Conservation (phyloP, 805 yeast species). For the Yarrowia yakushimensis region DNA sequence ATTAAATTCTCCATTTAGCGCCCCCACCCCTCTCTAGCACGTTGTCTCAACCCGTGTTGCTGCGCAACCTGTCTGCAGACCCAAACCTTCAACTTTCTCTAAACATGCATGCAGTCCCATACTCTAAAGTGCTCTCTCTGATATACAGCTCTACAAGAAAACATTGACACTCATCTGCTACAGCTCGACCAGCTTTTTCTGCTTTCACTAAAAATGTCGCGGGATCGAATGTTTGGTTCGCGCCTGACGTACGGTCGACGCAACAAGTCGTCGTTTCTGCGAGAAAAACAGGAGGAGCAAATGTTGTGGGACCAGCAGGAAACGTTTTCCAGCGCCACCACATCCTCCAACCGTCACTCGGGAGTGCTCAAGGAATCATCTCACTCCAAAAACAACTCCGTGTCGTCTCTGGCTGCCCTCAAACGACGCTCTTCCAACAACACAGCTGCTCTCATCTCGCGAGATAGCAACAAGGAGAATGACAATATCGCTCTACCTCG, state of each 20-base stretch:
- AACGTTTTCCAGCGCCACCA: background rate
- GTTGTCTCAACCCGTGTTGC: constrained; percentile 10
- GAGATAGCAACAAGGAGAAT: background rate
- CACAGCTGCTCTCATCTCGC: background rate
- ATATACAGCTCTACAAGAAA: background rate
- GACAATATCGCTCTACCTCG: background rate
- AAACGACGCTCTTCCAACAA: background rate
- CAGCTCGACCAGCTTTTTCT: background rate
- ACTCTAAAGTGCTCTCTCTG: background rate
- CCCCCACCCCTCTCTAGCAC: background rate
- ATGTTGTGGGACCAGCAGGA: constrained; percentile 22
- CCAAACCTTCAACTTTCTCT: background rate
- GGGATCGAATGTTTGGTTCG: constrained; percentile 15
- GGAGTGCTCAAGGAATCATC: constrained; percentile 17
- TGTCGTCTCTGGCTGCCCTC: constrained; percentile 3
- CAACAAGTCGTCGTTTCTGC: constrained; percentile 15
- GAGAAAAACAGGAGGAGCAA: constrained; percentile 18
- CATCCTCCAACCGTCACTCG: background rate
- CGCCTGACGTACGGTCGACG: constrained; percentile 19
- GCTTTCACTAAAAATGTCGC: background rate
- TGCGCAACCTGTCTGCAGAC: constrained; percentile 8
- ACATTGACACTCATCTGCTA: background rate
- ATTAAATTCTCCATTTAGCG: no score
- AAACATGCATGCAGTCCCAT: constrained; percentile 4
- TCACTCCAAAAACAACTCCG: constrained; percentile 14